A percentile compares a stretch with the other conserved stretches of the same genome.
Conservation (phyloP, 371 early-diverging fungal species). For the Smittium culicis region DNA sequence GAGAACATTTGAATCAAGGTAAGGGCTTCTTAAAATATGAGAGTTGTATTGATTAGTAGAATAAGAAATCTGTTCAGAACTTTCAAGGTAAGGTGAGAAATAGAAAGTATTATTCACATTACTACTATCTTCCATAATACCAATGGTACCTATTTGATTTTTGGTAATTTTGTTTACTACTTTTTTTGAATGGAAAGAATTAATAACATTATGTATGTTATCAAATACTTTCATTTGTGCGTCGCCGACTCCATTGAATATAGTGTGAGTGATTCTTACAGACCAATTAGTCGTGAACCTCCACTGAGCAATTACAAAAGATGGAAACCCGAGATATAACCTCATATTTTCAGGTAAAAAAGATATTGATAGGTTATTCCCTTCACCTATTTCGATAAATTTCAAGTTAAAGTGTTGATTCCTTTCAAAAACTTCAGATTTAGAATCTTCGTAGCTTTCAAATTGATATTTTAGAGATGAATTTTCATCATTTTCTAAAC, state of each 20-base stretch:
- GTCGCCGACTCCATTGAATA: constrained; percentile 25
- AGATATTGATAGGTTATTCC: constrained; percentile 13
- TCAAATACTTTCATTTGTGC: constrained; percentile 23
- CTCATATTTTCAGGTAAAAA: constrained; percentile 25
- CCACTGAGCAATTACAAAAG: constrained; percentile 25
- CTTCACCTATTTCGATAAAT: constrained; percentile 2
- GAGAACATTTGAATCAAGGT: background rate
- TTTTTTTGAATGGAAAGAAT: constrained; percentile 19
- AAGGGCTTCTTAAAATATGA: no score
- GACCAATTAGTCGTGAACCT: constrained; percentile 29
- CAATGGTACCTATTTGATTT: background rate
- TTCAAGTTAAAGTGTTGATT: background rate
- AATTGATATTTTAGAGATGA: background rate
- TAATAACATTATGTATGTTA: constrained; percentile 19
- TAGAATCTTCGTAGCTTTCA: background rate
- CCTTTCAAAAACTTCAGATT: background rate
- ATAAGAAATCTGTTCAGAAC: background rate
- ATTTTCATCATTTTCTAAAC: background rate
- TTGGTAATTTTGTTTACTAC: background rate
- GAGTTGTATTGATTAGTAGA: background rate
- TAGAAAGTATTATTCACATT: no score
- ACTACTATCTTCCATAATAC: background rate
- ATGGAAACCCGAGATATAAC: constrained; percentile 19
- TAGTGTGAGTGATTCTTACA: constrained; percentile 22
- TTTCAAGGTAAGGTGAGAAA: background rate